phyloP scores from a whole-genome alignment of 1,284 basidiomycete species.

The Rhodotorula sp. region DNA sequence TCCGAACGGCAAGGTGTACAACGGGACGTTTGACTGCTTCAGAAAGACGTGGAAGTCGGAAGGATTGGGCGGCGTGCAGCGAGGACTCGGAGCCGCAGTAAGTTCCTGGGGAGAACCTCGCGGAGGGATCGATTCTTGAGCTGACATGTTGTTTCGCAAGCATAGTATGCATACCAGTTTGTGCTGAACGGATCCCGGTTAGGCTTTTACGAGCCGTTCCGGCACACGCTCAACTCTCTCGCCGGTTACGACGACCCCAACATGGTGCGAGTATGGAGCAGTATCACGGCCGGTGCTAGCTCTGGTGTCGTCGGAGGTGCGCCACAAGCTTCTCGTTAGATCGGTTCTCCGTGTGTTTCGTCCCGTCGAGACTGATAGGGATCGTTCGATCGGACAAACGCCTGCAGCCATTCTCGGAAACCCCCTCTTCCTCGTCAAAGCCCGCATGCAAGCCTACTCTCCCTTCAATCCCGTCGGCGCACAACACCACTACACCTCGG shows the following conservation, averaged over 20 bases:
- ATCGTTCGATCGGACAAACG: not conserved
- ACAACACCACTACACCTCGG: constrained; percentile 85
- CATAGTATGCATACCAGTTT: constrained; percentile 87
- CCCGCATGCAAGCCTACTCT: constrained; percentile 95
- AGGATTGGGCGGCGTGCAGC: constrained; percentile 82
- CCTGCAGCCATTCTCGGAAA: constrained; percentile 78
- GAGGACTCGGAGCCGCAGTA: constrained; percentile 86
- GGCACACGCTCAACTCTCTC: constrained; percentile 67
- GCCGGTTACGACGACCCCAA: constrained; percentile 70
- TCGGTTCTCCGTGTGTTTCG: not conserved
- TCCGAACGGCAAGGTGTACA: constrained; percentile 67
- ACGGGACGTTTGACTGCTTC: constrained; percentile 80
- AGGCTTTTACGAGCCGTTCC: constrained; percentile 94
- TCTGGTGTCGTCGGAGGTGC: constrained; percentile 87
- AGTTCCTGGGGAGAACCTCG: constrained; percentile 49
- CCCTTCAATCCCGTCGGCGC: constrained; percentile 89
- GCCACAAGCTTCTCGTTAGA: constrained; percentile 31
- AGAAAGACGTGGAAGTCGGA: constrained; percentile 88
- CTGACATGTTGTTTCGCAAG: too few relatives aligned
- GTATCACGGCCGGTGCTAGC: constrained; percentile 74
- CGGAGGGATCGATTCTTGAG: not conserved
- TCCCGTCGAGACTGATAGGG: not conserved
- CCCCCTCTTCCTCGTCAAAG: constrained; percentile 94
- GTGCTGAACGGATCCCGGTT: constrained; percentile 91
- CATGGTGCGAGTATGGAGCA: constrained; percentile 59